A percentile compares a stretch with the other conserved stretches of the same genome.
Evolutionary conservation across 371 early-diverging fungal genomes (phyloP).

Genomic region (Quaeritorhiza haematococci): DNA sequence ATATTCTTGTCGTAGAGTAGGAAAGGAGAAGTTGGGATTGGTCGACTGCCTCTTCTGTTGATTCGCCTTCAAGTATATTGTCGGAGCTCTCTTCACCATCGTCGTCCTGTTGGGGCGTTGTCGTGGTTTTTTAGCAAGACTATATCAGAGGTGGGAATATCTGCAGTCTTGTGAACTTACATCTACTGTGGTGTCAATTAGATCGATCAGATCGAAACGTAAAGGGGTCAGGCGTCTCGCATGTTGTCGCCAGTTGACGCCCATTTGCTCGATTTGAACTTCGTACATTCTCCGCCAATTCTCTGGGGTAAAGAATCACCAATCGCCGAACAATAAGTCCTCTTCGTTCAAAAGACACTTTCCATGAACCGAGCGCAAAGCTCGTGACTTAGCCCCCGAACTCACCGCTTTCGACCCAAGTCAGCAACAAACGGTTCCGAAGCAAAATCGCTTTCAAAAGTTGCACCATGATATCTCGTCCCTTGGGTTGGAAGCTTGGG

Average conservation of each 20-base stretch:
- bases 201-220: conserved; percentile 37
- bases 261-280: conserved; percentile 37
- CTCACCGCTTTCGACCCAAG: conserved; percentile 42
- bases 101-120: too few species aligned
- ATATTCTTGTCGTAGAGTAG: too few species aligned
- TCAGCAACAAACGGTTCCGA: conserved; percentile 23
- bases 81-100: conserved; percentile 34
- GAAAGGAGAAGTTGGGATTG: too few species aligned
- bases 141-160: too few species aligned
- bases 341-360: too few species aligned
- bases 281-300: conserved; percentile 38
- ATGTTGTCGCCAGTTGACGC: conserved; percentile 28
- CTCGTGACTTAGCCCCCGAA: too few species aligned
- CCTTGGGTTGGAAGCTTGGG: conserved; percentile 29
- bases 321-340: too few species aligned
- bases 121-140: too few species aligned
- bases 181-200: conserved; percentile 33
- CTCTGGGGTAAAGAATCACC: conserved; percentile 18
- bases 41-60: too few species aligned
- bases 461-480: conserved; percentile 22
- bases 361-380: too few species aligned
- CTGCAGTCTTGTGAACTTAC: conserved; percentile 11
- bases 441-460: conserved; percentile 27
- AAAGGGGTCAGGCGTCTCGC: conserved; percentile 31
- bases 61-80: too few species aligned